A percentile compares a stretch with the other conserved stretches of the same genome.
Conservation (phyloP, 2,329 filamentous ascomycete genomes). For the Biscogniauxia mediterranea region DNA sequence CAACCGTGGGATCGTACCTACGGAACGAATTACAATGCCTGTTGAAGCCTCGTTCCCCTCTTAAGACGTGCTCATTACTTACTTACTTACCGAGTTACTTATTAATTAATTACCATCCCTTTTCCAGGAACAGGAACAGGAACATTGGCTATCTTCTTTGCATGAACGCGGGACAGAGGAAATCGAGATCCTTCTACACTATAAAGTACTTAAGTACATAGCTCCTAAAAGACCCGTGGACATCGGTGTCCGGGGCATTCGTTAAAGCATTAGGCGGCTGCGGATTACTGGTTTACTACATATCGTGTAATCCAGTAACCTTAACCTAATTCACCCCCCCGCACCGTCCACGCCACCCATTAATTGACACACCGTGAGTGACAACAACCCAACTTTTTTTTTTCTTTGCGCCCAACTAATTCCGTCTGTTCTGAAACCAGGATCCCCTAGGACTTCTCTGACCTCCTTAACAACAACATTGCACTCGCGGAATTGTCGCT, state of each 20-base stretch:
- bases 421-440: conserved; percentile 21
- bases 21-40: background rate
- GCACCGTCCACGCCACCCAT: conserved; percentile 18
- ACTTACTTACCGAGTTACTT: background rate
- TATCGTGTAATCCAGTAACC: conserved; percentile 8
- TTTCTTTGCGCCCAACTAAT: conserved; percentile 31
- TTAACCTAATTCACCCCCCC: conserved; percentile 13
- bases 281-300: conserved; percentile 7
- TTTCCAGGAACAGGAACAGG: background rate
- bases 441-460: conserved; percentile 18
- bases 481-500: conserved; percentile 11
- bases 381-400: conserved; percentile 27
- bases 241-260: background rate
- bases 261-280: background rate
- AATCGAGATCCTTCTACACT: background rate
- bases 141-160: background rate
- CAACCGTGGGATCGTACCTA: background rate
- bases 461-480: background rate
- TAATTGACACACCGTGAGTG: conserved; percentile 23
- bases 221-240: no score
- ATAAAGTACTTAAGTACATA: no score
- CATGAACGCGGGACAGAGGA: background rate
- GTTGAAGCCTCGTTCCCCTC: background rate
- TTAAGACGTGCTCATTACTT: background rate
- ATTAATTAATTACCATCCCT: no score